Percentiles rank a stretch among this genome's conserved stretches.
These are phyloP conservation scores for Friedmanniomyces simplex DNA, from an alignment of 495 filamentous ascomycete genomes.

Conservation along the genomic window DNA sequence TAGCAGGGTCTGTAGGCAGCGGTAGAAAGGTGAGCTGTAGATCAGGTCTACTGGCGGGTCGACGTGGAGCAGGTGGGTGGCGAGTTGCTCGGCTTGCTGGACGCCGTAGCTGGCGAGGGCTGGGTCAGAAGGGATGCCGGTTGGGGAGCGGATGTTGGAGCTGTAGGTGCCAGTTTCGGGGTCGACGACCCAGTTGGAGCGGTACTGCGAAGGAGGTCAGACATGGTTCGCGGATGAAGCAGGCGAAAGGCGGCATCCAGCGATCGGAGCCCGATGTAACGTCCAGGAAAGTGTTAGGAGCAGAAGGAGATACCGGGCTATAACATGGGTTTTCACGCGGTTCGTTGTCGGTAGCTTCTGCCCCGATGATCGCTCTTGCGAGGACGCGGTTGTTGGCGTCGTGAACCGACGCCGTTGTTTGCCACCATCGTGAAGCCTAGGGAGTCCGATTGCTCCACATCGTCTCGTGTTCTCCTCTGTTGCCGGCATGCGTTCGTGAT, in stretches of 20 bases:
- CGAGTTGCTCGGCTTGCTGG: conserved; percentile 71
- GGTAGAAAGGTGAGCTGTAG: conserved; percentile 82
- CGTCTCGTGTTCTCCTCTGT: no score
- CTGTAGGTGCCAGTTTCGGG: conserved; percentile 63
- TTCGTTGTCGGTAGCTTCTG: no score
- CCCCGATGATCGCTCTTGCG: no score
- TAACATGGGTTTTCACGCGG: no score
- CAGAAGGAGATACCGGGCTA: no score
- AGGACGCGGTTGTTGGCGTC: no score
- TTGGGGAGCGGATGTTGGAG: conserved; percentile 60
- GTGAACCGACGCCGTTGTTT: no score
- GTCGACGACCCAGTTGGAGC: conserved; percentile 79
- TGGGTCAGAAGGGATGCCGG: conserved; percentile 77
- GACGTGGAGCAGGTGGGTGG: conserved; percentile 46
- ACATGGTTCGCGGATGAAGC: no score
- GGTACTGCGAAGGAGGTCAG: conserved; percentile 53
- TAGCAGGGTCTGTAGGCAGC: conserved; percentile 78
- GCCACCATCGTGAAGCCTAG: background rate
- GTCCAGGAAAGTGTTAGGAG: background rate
- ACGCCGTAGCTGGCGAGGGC: conserved; percentile 77
- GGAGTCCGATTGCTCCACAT: no score
- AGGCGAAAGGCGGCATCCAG: background rate
- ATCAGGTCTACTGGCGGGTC: conserved; percentile 61
- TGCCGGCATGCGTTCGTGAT: no score
- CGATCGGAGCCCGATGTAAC: background rate